Evolutionary conservation across 2,329 filamentous ascomycete species (phyloP), one percentile per base, ranked within the genome.

Genomic region (Tolypocladium tropicale): DNA sequence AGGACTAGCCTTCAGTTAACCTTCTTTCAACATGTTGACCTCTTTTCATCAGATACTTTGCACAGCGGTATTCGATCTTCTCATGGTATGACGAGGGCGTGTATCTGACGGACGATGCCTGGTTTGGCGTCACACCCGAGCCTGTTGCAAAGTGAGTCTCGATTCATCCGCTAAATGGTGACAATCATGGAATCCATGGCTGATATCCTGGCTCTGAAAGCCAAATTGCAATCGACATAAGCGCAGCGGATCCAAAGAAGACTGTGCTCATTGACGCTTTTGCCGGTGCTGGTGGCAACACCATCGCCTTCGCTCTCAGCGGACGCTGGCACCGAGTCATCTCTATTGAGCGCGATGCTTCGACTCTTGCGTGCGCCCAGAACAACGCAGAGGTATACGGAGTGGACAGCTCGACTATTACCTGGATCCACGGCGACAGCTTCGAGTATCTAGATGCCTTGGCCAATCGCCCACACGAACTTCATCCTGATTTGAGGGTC

Each of bases 91-190:
- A 96, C 68, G 81, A 92, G 57, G 93, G 91, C 55, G 81, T 99
- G 62, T 87, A 85, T 77, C 84, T 99, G 78, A 99, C 95, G 0
- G 86, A 95, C 68, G 87, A 93, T 72, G 88, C 91, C 55, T 99
- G 94, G 94, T 99, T 94, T 69, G 94, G 92, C 55, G 92, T 97
- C 9, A 99, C 95, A 0, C 92, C 94, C 16, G 93, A 99, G 70
- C 88, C 89, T 5, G 83, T 99, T 32, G 94, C 94, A 58, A 84
- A 80, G 89, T 94, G 76, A 65, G 78, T 57, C 53, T 46, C 46
- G 32, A 49, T 34, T 46, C 51, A 48, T 34, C 53, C 56, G 52
- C 54, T 55, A 53, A 54, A 10, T 21, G 14, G 9, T 1, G 3
- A 32, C n/a, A 4, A 4, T 50, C 30, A 57, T 60, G 16, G n/a